Base-by-base conservation (phyloP, 2,329 filamentous ascomycete genomes). In the Aspergillus phoenicis region DNA sequence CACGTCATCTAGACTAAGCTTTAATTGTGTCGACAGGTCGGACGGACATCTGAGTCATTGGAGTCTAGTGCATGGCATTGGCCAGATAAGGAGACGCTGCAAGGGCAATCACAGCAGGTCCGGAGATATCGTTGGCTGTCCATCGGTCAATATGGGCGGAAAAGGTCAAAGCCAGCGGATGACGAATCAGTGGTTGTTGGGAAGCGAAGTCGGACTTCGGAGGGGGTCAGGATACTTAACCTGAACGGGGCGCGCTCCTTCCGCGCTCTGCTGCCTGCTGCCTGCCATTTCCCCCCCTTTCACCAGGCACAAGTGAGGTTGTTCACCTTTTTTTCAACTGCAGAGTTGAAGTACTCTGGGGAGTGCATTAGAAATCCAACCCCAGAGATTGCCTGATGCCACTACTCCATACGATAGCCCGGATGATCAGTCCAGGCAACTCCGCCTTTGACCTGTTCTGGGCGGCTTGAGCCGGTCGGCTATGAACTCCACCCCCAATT, bases 401-500 rank as follows among this genome's bases (percentile, higher is more conserved):
- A 51, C 15, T 51, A 15, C 33, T 36, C 13, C 47, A n/a, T 51
- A 17, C 47, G 13, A 51, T 51, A 30, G 47, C 26, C 11, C 47
- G 15, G 26, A 20, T 51, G 47, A 51, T 51, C 47, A 4, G 15
- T 30, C 26, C 47, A 30, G 47, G 13, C 47, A 30, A 30, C 13
- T 49, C 45, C 45, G 45, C 22, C 24, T 28, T 24, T 30, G 45
- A 24, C 24, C 41, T 45, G 20, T 45, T 49, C 13, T 26, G 47
- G 26, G 47, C 47, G 47, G 47, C 47, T 51, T 51, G 24, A 51
- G 47, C 47, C 47, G 47, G 47, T 30, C 47, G 47, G 47, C 47
- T 30, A 51, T 15, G 15, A 51, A 51, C 47, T 51, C 47, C 47
- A 51, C 47, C 47, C 41, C 47, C 47, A 51, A 51, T 30, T 28